Percentiles rank a stretch among this genome's conserved stretches.
These are phyloP conservation scores for Neurospora africana DNA, from an alignment of 495 filamentous ascomycete genomes.

Conservation along the genomic window DNA sequence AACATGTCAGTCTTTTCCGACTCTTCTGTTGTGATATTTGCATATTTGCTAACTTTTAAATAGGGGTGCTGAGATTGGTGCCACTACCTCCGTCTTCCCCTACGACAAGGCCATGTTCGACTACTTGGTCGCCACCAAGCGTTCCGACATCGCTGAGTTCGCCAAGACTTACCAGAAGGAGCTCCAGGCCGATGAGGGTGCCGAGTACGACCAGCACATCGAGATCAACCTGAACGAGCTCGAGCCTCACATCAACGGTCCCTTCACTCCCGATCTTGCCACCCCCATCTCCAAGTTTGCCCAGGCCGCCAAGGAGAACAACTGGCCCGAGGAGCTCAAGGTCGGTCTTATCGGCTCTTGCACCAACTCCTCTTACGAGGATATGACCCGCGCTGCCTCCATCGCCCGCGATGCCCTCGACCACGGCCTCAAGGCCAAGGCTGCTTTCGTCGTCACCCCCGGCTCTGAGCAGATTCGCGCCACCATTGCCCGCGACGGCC, in stretches of 20 bases:
- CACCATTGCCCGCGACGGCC: constrained; percentile 89
- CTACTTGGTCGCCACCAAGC: constrained; percentile 89
- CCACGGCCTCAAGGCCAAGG: constrained; percentile 90
- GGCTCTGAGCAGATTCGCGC: constrained; percentile 97
- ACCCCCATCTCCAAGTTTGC: constrained; percentile 97
- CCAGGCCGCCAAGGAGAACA: constrained; percentile 83
- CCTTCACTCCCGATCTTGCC: constrained; percentile 98
- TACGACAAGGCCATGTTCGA: constrained; percentile 98
- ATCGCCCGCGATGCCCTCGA: constrained; percentile 91
- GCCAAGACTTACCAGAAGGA: constrained; percentile 74
- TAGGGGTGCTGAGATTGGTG: constrained; percentile 87
- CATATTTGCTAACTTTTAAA: constrained; percentile 25
- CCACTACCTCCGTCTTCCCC: constrained; percentile 93
- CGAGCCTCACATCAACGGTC: constrained; percentile 97
- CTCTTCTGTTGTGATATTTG: not conserved
- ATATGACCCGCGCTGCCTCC: constrained; percentile 91
- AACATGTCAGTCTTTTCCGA: constrained; percentile 41
- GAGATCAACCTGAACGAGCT: constrained; percentile 92
- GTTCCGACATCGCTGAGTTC: constrained; percentile 80
- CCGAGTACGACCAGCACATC: constrained; percentile 91
- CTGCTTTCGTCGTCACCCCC: constrained; percentile 88
- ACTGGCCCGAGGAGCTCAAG: constrained; percentile 96
- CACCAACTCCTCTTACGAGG: constrained; percentile 99
- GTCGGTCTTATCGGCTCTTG: constrained; percentile 95
- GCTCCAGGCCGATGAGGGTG: constrained; percentile 82